Conservation (phyloP, 1,284 basidiomycete species). For the Irpex sp. region DNA sequence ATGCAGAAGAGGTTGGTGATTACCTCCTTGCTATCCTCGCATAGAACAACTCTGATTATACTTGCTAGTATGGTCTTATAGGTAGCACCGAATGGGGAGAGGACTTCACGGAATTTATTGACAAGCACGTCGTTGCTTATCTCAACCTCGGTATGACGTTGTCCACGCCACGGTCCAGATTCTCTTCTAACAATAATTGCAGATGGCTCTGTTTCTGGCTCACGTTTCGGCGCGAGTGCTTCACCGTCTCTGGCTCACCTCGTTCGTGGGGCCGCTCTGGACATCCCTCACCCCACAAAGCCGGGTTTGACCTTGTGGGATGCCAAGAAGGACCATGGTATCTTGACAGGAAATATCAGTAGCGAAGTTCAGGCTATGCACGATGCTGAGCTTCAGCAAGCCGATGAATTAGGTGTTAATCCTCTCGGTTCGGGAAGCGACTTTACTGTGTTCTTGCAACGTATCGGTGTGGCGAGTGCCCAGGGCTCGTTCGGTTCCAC, state of each 20-base stretch:
- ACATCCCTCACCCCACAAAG: constrained; percentile 66
- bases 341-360: constrained; percentile 37
- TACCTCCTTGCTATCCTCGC: not conserved
- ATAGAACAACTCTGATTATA: not conserved
- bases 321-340: constrained; percentile 53
- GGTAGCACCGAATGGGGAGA: constrained; percentile 90
- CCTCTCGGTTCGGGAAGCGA: constrained; percentile 64
- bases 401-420: constrained; percentile 30
- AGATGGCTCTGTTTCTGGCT: constrained; percentile 74
- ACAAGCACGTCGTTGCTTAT: constrained; percentile 80
- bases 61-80: constrained; percentile 67
- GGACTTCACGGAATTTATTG: constrained; percentile 83
- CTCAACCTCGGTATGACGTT: constrained; percentile 68
- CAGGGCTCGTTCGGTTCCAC: constrained; percentile 49
- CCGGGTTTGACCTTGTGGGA: constrained; percentile 61
- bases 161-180: not conserved
- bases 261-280: constrained; percentile 59
- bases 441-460: constrained; percentile 77
- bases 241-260: constrained; percentile 84
- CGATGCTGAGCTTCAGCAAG: constrained; percentile 20
- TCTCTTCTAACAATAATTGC: not conserved
- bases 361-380: constrained; percentile 26
- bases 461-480: constrained; percentile 50
- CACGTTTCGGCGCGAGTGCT: constrained; percentile 48
- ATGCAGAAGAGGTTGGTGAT: constrained; percentile 79